Evolutionary conservation across 345 rosid species (phyloP).

Genomic region (Eucalyptus globulus): DNA sequence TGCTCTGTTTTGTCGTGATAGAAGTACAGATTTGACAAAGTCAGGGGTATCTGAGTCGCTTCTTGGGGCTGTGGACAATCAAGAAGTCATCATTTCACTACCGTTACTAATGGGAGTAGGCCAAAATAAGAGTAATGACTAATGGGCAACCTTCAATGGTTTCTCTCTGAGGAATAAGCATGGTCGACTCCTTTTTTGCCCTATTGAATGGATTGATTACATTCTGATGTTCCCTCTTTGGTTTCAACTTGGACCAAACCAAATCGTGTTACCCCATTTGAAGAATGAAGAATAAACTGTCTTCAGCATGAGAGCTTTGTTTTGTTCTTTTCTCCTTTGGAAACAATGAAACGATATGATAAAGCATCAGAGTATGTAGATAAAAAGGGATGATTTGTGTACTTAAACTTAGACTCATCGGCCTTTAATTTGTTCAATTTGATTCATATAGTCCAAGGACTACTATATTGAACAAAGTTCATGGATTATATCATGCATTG

Average conservation of each 20-base stretch:
- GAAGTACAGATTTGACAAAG: background rate
- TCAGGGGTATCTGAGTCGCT: background rate
- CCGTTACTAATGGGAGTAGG: background rate
- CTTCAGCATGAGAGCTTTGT: background rate
- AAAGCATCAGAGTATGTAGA: background rate
- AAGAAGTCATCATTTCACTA: background rate
- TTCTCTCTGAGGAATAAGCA: background rate
- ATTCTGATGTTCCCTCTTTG: background rate
- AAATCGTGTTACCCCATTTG: background rate
- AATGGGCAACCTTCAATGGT: background rate
- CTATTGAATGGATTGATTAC: background rate
- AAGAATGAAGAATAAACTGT: background rate
- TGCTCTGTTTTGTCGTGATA: background rate
- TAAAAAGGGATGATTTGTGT: background rate
- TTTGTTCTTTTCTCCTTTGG: background rate
- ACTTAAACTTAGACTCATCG: background rate
- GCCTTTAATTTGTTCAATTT: background rate
- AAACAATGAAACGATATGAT: background rate
- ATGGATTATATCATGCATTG: background rate
- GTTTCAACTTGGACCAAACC: background rate
- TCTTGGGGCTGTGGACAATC: background rate
- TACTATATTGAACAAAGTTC: background rate
- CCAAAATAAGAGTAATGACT: background rate
- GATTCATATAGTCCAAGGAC: too few species aligned
- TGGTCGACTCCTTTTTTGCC: background rate